Evolutionary conservation across 441 rosid genomes (phyloP).

Genomic region (Daphne laureola): DNA sequence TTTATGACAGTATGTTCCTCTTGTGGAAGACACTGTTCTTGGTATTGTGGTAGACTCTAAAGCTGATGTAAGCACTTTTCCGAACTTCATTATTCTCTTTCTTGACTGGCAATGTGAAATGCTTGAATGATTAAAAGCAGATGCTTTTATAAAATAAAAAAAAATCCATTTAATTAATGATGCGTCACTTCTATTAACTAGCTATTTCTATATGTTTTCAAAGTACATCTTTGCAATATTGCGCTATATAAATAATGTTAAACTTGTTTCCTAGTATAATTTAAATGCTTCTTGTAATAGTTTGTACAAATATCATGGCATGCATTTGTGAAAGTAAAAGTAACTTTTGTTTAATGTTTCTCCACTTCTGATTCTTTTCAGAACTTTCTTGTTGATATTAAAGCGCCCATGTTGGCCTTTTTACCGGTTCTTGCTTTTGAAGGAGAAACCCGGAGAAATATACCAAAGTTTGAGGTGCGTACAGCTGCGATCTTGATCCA

Average conservation of each 20-base stretch:
- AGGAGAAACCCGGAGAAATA: constrained; percentile 79
- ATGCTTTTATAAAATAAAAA: too few species aligned
- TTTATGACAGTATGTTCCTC: constrained; percentile 59
- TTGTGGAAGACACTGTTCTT: constrained; percentile 63
- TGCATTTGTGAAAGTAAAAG: constrained; percentile 8
- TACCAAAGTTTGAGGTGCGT: constrained; percentile 73
- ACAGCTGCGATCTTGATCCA: background rate
- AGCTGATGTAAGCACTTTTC: constrained; percentile 64
- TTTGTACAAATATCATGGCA: background rate
- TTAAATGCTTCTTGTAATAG: too few species aligned
- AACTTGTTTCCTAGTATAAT: too few species aligned
- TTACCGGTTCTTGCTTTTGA: constrained; percentile 87
- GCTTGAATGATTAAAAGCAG: too few species aligned
- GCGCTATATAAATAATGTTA: too few species aligned
- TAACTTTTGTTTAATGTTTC: constrained; percentile 5
- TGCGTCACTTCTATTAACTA: too few species aligned
- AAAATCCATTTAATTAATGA: too few species aligned
- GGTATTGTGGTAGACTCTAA: constrained; percentile 76
- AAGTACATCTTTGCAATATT: background rate
- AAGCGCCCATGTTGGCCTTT: constrained; percentile 69
- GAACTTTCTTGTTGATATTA: constrained; percentile 79
- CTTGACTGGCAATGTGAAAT: too few species aligned
- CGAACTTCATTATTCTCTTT: background rate
- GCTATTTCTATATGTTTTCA: background rate
- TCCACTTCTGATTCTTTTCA: constrained; percentile 20